Evolutionary conservation across 345 rosid genomes (phyloP), one percentile per base, ranked within the genome.

Genomic region (Bretschneidera sinensis): DNA sequence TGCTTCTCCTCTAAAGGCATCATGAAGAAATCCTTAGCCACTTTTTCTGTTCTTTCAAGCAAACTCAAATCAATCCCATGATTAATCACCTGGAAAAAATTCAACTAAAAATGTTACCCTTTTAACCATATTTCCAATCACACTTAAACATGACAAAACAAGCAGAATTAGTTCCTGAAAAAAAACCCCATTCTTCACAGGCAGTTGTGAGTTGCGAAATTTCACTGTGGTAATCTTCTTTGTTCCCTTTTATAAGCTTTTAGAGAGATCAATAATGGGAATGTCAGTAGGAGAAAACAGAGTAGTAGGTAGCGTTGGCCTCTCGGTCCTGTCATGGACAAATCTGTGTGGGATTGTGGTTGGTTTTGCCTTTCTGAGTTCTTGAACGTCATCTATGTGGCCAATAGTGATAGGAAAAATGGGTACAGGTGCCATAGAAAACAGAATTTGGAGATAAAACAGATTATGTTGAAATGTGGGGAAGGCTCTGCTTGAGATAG

Each of bases 171-270:
- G 5, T 66, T 87, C 98, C 97, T 92, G 97, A 57, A 92, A 92
- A n/a, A 71, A 92, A 89, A 25, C 98, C 96, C 98, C 98, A 92
- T 24, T 89, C 90, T 64, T 85, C 75, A 76, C 94, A 85, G 63
- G 98, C 98, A 65, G 75, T 78, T 21, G 73, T 71, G 43, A 92
- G 84, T 57, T 74, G 64, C 51, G 65, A 55, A 56, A 78, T 67
- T 72, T 84, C 90, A 45, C 22, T 53, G 28, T 59, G 17, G 56
- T 53, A 65, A 21, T 73, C 81, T 63, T 80, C 77, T 22, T 51
- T 66, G 61, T 54, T 43, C 22, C 72, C 78, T 17, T 73, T 59
- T 54, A 69, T 48, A 68, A 92, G 85, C 68, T 72, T 84, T n/a
- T n/a, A 22, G 84, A 85, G 65, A 87, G 74, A 77, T 89, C 83